Conservation (phyloP, 768 basidiomycete genomes). For the Mycena kentingensis region DNA sequence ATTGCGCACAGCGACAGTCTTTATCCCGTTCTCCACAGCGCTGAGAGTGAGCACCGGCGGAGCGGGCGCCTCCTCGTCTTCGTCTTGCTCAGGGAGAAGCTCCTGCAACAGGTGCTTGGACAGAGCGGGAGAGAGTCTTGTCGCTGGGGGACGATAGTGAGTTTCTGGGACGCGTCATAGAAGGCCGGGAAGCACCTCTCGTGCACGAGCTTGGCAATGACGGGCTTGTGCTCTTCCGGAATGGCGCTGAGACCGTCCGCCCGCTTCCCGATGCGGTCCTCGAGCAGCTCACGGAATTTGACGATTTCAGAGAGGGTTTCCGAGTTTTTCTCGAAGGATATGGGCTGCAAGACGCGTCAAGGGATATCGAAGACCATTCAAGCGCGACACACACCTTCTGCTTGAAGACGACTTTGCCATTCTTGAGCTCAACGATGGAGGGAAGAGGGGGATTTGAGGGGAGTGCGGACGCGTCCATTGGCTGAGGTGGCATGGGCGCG, state of each 20-base stretch:
- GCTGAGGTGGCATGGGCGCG: slow-evolving; percentile 2
- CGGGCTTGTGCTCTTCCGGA: slow-evolving; percentile 68
- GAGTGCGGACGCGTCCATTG: slow-evolving; percentile 24
- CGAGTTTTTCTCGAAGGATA: too few species aligned
- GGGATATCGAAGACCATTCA: too few species aligned
- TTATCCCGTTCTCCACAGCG: slow-evolving; percentile 68
- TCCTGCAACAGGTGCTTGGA: slow-evolving; percentile 70
- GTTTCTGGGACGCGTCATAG: neutral
- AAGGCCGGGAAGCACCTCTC: slow-evolving; percentile 62
- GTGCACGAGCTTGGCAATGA: slow-evolving; percentile 81
- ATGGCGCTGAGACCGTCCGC: slow-evolving; percentile 56
- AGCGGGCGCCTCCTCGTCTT: slow-evolving; percentile 49
- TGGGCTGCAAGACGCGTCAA: too few species aligned
- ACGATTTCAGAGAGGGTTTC: too few species aligned
- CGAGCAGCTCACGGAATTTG: slow-evolving; percentile 72
- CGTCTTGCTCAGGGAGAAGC: slow-evolving; percentile 65
- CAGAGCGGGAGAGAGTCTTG: slow-evolving; percentile 61
- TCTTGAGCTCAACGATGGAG: slow-evolving; percentile 65
- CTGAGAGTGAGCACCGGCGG: slow-evolving; percentile 47
- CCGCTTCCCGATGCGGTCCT: slow-evolving; percentile 49
- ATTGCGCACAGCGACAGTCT: slow-evolving; percentile 59
- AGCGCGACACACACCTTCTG: too few species aligned
- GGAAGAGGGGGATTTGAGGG: slow-evolving; percentile 37
- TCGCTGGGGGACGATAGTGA: slow-evolving; percentile 52
- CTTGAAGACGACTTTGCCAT: slow-evolving; percentile 73